Conservation (phyloP, 2,329 filamentous ascomycete species). For the Clonostachys sp. region DNA sequence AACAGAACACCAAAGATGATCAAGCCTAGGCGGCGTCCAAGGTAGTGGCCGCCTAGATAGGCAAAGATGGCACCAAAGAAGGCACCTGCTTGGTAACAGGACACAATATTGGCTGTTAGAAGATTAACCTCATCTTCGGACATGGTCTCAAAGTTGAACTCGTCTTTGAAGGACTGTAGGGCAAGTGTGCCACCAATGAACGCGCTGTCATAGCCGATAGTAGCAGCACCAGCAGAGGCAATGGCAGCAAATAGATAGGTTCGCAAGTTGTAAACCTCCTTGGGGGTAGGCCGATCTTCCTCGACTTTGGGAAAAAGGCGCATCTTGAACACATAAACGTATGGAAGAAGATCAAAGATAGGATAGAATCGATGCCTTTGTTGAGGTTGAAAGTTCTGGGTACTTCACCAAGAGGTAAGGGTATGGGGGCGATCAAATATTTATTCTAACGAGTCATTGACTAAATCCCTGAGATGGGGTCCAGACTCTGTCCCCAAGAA, state of each 20-base stretch:
- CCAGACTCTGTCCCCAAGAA: no score
- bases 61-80: conserved; percentile 63
- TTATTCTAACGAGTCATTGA: no score
- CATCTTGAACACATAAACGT: conserved; percentile 5
- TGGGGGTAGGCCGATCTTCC: conserved; percentile 28
- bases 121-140: conserved; percentile 34
- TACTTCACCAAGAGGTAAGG: no score
- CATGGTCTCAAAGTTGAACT: conserved; percentile 51
- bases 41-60: conserved; percentile 39
- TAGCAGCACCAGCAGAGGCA: conserved; percentile 30
- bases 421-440: no score
- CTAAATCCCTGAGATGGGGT: no score
- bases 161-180: conserved; percentile 53
- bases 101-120: conserved; percentile 60
- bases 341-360: no score
- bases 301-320: conserved; percentile 20
- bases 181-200: conserved; percentile 66
- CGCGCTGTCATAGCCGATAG: conserved; percentile 41
- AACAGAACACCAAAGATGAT: conserved; percentile 3
- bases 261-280: conserved; percentile 27
- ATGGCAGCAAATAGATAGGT: conserved; percentile 23
- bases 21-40: conserved; percentile 6
- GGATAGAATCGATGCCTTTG: no score
- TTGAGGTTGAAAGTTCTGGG: no score
- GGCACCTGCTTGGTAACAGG: conserved; percentile 63